Conservation (phyloP, 192 early-diverging fungal species). For the Backusella liffmaniae region DNA sequence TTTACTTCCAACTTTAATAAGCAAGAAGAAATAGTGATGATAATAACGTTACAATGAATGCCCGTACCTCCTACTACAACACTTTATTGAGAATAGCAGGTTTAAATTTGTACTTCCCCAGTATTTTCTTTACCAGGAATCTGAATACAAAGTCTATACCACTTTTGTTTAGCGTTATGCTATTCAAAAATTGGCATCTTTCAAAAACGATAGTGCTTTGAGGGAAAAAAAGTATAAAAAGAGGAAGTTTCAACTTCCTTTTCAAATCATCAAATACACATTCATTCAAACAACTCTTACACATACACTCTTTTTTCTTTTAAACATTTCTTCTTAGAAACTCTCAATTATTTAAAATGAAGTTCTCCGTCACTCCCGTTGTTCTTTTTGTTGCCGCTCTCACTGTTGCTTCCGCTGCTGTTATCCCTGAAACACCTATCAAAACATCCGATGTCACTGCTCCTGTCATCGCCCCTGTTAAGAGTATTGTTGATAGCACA, state of each 20-base stretch:
- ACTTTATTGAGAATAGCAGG: background rate
- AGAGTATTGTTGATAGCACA: background rate
- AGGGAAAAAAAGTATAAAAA: background rate
- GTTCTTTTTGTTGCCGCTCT: background rate
- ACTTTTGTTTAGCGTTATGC: background rate
- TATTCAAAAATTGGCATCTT: background rate
- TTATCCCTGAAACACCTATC: background rate
- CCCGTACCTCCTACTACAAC: background rate
- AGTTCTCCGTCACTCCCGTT: slow-evolving; percentile 3
- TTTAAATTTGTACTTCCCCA: background rate
- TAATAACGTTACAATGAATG: background rate
- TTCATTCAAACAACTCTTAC: background rate
- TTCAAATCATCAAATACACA: background rate
- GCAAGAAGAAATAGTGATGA: background rate
- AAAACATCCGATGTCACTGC: background rate
- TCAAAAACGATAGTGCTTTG: background rate
- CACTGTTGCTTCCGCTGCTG: background rate
- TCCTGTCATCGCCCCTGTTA: background rate
- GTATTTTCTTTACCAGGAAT: background rate
- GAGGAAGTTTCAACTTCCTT: background rate
- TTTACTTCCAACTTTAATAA: background rate
- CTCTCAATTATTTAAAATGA: slow-evolving; percentile 5
- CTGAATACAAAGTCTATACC: background rate
- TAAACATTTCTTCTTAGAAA: background rate
- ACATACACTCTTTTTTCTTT: background rate